Base-by-base conservation (phyloP, 345 rosid genomes). In the Raphanus raphanistrum region DNA sequence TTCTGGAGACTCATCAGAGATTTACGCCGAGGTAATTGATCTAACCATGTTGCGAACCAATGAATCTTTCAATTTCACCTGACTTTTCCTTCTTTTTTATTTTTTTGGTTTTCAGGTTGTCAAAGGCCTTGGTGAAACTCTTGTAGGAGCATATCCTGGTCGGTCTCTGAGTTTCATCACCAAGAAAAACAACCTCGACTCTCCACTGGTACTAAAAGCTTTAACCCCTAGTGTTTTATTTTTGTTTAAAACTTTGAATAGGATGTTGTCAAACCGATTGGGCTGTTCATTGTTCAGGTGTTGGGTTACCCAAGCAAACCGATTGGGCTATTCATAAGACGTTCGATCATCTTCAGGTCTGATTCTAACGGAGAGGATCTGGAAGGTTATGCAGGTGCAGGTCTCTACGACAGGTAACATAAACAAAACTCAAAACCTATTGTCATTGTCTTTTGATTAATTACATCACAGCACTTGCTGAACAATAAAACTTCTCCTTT, bases 331-430 rank as follows among this genome's bases (percentile, higher is more conserved):
- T 91, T 92, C 80, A 92, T 95, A 61, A 92, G 92, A 82, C 90
- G 84, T n/a, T 95, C 99, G 17, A 88, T 95, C 72, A 95, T 95
- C 75, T 91, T 92, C 80, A 85, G 99, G 54, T 95, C 99, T 6
- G 99, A 95, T 82, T 95, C 99, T 16, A 95, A 95, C 15, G 99
- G 99, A 64, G 99, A 95, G 85, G 99, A 95, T 83, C 88, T 95
- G 0, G 98, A 92, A 85, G 99, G 99, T 41, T 95, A 95, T 85
- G 99, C 99, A 45, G 99, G 99, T 81, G 99, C 99, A 55, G 99
- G 99, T 33, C 98, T 95, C 79, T 95, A 95, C 45, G 99, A 95
- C 79, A 95, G 99, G 99, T 95, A 90, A 85, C 54, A 41, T 28
- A 41, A 38, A 58, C n/a, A 13, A 64, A 16, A 54, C 48, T 29